Conservation (phyloP, 2,329 filamentous ascomycete genomes). For the Mycosphaerella sp. region DNA sequence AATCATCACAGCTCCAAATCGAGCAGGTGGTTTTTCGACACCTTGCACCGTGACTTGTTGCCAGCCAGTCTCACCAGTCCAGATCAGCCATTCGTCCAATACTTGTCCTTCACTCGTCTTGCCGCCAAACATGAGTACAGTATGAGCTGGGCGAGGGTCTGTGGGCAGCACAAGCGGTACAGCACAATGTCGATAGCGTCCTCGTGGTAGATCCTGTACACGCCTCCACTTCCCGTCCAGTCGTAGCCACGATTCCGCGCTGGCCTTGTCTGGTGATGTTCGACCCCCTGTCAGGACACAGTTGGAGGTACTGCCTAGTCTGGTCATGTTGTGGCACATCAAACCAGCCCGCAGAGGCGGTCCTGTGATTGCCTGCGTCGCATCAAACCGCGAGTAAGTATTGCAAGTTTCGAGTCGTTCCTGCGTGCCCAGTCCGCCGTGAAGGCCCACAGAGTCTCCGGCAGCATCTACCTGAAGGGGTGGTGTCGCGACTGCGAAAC, state of each 20-base stretch:
- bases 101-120: conserved; percentile 39
- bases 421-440: conserved; percentile 44
- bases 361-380: conserved; percentile 23
- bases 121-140: conserved; percentile 43
- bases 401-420: conserved; percentile 44
- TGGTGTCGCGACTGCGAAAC: conserved; percentile 38
- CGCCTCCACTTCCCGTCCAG: conserved; percentile 57
- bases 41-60: conserved; percentile 34
- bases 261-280: conserved; percentile 62
- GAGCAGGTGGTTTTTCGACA: conserved; percentile 38
- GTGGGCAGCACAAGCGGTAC: conserved; percentile 39
- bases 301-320: conserved; percentile 49
- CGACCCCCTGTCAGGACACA: conserved; percentile 70
- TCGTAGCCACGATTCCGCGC: conserved; percentile 71
- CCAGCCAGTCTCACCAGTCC: conserved; percentile 49
- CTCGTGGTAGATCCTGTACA: conserved; percentile 58
- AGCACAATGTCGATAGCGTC: conserved; percentile 69
- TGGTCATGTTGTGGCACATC: conserved; percentile 72
- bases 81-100: conserved; percentile 40
- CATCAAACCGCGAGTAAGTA: conserved; percentile 35
- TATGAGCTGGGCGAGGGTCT: conserved; percentile 29
- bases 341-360: conserved; percentile 33
- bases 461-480: conserved; percentile 25
- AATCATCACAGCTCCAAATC: conserved; percentile 54
- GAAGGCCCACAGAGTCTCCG: conserved; percentile 33